A percentile compares a stretch with the other conserved stretches of the same genome.
Evolutionary conservation across 2,329 filamentous ascomycete species (phyloP).

Genomic region (Trichophyton equinum): DNA sequence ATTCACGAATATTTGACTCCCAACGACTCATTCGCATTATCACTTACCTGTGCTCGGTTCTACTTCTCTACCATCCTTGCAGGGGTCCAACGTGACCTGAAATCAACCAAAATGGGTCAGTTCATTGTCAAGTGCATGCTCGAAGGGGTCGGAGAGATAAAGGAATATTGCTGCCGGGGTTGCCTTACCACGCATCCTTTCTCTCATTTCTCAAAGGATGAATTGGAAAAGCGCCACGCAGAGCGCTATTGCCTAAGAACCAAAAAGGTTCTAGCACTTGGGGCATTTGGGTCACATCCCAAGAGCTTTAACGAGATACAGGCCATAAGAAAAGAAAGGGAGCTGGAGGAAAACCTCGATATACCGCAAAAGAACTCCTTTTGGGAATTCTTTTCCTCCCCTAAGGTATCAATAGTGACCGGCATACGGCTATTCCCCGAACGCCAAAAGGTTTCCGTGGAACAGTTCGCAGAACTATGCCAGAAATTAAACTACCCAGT

Average conservation of each 20-base stretch:
- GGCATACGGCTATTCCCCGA: not conserved
- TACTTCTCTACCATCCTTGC: not conserved
- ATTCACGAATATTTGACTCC: not conserved
- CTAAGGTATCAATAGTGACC: not conserved
- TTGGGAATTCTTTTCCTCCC: not conserved
- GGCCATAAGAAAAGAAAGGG: not conserved
- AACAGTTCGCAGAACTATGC: not conserved
- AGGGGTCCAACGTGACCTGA: not conserved
- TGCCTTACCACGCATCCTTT: not conserved
- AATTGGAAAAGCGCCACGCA: not conserved
- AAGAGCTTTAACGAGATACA: not conserved
- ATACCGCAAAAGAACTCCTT: not conserved
- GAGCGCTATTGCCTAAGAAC: not conserved
- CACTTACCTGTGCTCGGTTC: slow-evolving; percentile 7
- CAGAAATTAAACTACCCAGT: not conserved
- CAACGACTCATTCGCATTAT: not conserved
- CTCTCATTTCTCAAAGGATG: not conserved
- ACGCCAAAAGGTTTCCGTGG: not conserved
- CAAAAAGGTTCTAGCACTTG: not conserved
- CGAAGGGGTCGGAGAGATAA: slow-evolving; percentile 2
- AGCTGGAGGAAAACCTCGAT: not conserved
- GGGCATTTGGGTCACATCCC: not conserved
- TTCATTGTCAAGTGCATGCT: slow-evolving; percentile 4
- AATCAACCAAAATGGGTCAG: not conserved
- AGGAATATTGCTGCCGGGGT: slow-evolving; percentile 2